Percentiles rank a stretch among this genome's conserved stretches.
Evolutionary conservation across 1,284 basidiomycete genomes (phyloP).

Genomic region (Heimioporus retisporus): DNA sequence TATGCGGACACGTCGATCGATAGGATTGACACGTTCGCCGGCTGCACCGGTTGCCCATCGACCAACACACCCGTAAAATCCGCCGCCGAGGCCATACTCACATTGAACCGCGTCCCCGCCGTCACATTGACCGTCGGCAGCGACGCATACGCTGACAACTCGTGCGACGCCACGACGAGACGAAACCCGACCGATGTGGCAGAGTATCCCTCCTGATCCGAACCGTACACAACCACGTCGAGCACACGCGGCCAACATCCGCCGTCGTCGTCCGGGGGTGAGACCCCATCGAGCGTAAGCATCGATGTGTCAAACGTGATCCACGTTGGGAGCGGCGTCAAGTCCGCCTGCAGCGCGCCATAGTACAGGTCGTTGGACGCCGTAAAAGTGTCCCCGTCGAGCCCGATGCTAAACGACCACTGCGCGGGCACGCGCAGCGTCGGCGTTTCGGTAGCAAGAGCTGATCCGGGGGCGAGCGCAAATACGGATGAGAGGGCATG

Average conservation of each 20-base stretch:
- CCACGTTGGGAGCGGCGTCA: conserved; percentile 81
- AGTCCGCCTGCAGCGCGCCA: conserved; percentile 71
- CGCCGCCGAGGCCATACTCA: conserved; percentile 66
- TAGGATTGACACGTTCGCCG: conserved; percentile 62
- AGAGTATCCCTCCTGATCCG: conserved; percentile 75
- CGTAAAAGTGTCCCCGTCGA: conserved; percentile 75
- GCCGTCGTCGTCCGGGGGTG: conserved; percentile 57
- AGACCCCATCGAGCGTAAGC: conserved; percentile 85
- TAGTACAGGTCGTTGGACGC: conserved; percentile 69
- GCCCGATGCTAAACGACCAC: conserved; percentile 95
- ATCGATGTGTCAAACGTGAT: conserved; percentile 74
- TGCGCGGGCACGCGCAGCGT: conserved; percentile 80
- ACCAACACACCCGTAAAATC: conserved; percentile 71
- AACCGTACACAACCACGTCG: conserved; percentile 67
- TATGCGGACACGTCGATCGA: conserved; percentile 67
- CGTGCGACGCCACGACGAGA: conserved; percentile 70
- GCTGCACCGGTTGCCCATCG: conserved; percentile 66
- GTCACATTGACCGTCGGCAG: conserved; percentile 78
- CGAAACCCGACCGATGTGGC: conserved; percentile 62
- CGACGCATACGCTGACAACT: conserved; percentile 60
- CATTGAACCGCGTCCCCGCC: conserved; percentile 61
- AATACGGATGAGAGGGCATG: conserved; percentile 78
- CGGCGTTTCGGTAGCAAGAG: conserved; percentile 63
- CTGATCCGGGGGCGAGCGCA: conserved; percentile 63
- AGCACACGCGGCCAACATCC: too few species aligned